These are phyloP conservation scores for Fraxinus anomala DNA, from an alignment of 257 asterid species.

Conservation along the genomic window DNA sequence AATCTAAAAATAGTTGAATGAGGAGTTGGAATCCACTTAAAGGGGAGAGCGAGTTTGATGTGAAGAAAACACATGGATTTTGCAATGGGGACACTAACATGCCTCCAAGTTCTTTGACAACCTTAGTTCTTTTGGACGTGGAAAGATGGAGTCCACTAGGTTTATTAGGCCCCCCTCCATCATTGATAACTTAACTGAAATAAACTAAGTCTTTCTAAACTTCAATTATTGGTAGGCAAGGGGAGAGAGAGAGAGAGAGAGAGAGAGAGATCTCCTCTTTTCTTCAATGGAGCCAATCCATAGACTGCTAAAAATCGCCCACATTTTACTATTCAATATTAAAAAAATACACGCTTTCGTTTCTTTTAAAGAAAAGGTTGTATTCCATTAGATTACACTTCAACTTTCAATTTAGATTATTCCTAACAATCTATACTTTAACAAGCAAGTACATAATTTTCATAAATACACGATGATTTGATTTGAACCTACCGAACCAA, in stretches of 20 bases:
- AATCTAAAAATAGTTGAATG: conserved; percentile 55
- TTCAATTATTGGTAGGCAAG: conserved; percentile 52
- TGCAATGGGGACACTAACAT: conserved; percentile 51
- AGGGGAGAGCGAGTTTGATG: conserved; percentile 35
- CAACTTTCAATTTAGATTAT: not conserved
- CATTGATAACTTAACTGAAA: conserved; percentile 34
- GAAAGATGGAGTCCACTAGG: conserved; percentile 58
- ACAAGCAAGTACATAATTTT: too few relatives aligned
- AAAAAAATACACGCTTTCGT: conserved; percentile 9
- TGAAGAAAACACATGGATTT: conserved; percentile 50
- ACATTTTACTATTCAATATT: not conserved
- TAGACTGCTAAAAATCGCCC: conserved; percentile 10
- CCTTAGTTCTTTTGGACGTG: conserved; percentile 52
- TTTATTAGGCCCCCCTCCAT: conserved; percentile 28
- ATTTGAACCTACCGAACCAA: not conserved
- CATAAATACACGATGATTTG: not conserved
- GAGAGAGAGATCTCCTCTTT: not conserved
- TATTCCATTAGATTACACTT: not conserved
- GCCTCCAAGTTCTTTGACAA: conserved; percentile 53
- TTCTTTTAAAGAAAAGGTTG: conserved; percentile 11
- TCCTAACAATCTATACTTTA: too few relatives aligned
- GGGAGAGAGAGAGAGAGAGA: not conserved
- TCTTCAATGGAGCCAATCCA: conserved; percentile 17
- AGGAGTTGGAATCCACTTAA: conserved; percentile 76
- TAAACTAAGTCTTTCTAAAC: conserved; percentile 28